Conservation (phyloP, 345 rosid species). For the Dovyalis caffra region DNA sequence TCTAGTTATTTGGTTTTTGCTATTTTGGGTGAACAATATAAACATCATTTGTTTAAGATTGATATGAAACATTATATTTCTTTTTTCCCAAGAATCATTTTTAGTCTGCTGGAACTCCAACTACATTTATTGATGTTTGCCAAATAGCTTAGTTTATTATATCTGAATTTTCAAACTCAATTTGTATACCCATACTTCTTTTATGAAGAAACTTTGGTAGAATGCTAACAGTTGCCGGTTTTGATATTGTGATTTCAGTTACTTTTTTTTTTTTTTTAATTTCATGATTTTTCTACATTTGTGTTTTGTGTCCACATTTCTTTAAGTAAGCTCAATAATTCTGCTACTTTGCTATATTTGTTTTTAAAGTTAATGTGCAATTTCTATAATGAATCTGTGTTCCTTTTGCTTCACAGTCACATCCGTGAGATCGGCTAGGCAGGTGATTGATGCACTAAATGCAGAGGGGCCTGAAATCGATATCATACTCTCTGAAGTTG, state of each 20-base stretch:
- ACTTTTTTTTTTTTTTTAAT: not conserved
- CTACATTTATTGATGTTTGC: not conserved
- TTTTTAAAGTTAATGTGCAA: not conserved
- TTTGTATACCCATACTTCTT: not conserved
- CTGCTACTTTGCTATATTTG: slow-evolving; percentile 1
- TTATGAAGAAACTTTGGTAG: not conserved
- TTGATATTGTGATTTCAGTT: not conserved
- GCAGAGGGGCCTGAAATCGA: slow-evolving; percentile 97
- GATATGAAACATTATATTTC: too few species aligned
- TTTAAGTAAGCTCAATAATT: not conserved
- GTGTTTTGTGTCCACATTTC: not conserved
- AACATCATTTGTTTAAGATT: too few species aligned
- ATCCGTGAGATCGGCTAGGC: slow-evolving; percentile 85
- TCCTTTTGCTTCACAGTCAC: slow-evolving; percentile 57
- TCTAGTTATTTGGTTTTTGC: too few species aligned
- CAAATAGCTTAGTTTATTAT: not conserved
- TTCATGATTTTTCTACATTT: too few species aligned
- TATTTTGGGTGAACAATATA: too few species aligned
- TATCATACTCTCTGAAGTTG: slow-evolving; percentile 91
- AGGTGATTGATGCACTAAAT: slow-evolving; percentile 90
- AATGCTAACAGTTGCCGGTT: not conserved
- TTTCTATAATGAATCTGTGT: slow-evolving; percentile 7
- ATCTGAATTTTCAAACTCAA: not conserved
- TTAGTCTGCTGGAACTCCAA: not conserved
- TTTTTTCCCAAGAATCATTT: too few species aligned